phyloP scores from a whole-genome alignment of 2,329 filamentous ascomycete species.

The Pseudonectria buxi region DNA sequence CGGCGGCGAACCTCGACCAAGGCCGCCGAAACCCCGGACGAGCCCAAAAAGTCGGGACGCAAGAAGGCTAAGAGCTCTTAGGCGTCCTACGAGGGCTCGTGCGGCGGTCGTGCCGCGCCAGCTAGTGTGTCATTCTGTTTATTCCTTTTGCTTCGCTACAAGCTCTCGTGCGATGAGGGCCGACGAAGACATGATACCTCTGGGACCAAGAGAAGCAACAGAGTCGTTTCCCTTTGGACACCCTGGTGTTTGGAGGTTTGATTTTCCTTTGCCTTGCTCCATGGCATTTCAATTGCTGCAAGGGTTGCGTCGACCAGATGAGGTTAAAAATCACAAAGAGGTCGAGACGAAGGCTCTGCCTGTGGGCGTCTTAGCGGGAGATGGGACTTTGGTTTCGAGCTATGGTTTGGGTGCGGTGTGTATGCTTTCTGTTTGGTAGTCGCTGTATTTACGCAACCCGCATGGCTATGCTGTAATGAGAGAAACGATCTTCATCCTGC shows the following conservation, averaged over 20 bases:
- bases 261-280: slow-evolving; percentile 6
- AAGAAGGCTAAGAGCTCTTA: slow-evolving; percentile 48
- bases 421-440: slow-evolving; percentile 13
- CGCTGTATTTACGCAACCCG: slow-evolving; percentile 18
- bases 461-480: slow-evolving; percentile 24
- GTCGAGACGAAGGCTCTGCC: not conserved
- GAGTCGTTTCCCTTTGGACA: slow-evolving; percentile 14
- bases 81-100: slow-evolving; percentile 6
- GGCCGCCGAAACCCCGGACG: slow-evolving; percentile 46
- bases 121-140: no score
- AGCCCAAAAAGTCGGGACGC: slow-evolving; percentile 53
- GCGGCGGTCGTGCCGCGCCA: no score
- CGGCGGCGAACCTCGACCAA: slow-evolving; percentile 51
- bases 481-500: slow-evolving; percentile 20
- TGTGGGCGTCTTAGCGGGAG: slow-evolving; percentile 1
- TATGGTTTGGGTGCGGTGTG: slow-evolving; percentile 9
- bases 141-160: no score
- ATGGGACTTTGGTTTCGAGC: slow-evolving; percentile 6
- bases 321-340: slow-evolving; percentile 4
- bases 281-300: slow-evolving; percentile 7
- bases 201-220: slow-evolving; percentile 12
- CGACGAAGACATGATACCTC: slow-evolving; percentile 20
- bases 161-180: not conserved
- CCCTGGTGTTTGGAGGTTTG: slow-evolving; percentile 15
- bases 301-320: slow-evolving; percentile 3